A percentile compares a stretch with the other conserved stretches of the same genome.
phyloP scores from a whole-genome alignment of 306 rosid genomes.

The Cercis canadensis region DNA sequence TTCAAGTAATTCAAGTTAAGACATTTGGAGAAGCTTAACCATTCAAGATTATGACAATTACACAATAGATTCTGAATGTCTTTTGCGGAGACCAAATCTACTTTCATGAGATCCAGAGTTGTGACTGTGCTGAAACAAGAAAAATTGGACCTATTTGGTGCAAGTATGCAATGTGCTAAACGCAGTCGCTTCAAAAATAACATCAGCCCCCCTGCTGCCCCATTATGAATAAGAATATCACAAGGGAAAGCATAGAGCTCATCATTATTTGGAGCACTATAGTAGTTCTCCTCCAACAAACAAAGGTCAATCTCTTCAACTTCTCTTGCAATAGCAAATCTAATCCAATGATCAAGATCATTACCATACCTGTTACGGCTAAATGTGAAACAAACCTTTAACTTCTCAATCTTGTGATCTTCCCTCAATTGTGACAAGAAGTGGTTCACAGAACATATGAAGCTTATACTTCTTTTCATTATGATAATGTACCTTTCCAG shows the following conservation, averaged over 20 bases:
- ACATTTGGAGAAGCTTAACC: slow-evolving; percentile 31
- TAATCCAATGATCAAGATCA: slow-evolving; percentile 35
- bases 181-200: slow-evolving; percentile 31
- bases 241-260: slow-evolving; percentile 41
- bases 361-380: background rate
- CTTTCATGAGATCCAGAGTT: slow-evolving; percentile 30
- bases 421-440: slow-evolving; percentile 29
- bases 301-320: slow-evolving; percentile 49
- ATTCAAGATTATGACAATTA: slow-evolving; percentile 35
- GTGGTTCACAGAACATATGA: slow-evolving; percentile 5
- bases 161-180: slow-evolving; percentile 41
- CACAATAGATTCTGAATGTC: slow-evolving; percentile 25
- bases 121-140: slow-evolving; percentile 29
- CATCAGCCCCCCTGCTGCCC: background rate
- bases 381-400: slow-evolving; percentile 40
- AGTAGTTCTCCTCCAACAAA: slow-evolving; percentile 36
- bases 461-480: slow-evolving; percentile 12
- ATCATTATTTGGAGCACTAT: slow-evolving; percentile 6
- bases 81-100: slow-evolving; percentile 28
- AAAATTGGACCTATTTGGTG: slow-evolving; percentile 1
- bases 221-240: slow-evolving; percentile 7
- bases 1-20: slow-evolving; percentile 20
- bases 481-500: background rate
- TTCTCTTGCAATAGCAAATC: slow-evolving; percentile 17
- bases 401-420: slow-evolving; percentile 23